Evolutionary conservation across 441 rosid species (phyloP).

Genomic region (Isatis lusitanica): DNA sequence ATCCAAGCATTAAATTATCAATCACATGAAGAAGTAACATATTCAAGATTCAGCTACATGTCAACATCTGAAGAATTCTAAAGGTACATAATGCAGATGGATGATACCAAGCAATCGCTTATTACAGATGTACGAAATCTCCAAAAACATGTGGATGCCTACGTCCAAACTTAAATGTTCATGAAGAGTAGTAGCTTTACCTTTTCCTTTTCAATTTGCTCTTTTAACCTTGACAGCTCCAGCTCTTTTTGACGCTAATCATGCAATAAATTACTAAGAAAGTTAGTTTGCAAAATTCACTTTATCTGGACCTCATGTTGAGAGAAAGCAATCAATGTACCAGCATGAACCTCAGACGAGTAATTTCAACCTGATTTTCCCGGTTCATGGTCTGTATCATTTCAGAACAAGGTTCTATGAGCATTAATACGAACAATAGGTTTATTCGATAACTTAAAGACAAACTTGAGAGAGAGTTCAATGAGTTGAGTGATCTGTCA

Average conservation of each 20-base stretch:
- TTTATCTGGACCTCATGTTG: neutral
- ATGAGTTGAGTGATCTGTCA: slow-evolving; percentile 13
- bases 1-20: neutral
- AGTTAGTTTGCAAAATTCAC: slow-evolving; percentile 9
- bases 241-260: slow-evolving; percentile 76
- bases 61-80: neutral
- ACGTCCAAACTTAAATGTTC: neutral
- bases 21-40: neutral
- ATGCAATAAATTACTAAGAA: slow-evolving; percentile 27
- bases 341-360: slow-evolving; percentile 71
- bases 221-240: slow-evolving; percentile 72
- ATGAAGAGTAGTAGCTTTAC: slow-evolving; percentile 37
- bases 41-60: neutral
- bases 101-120: neutral
- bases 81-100: neutral
- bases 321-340: slow-evolving; percentile 43
- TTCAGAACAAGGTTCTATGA: slow-evolving; percentile 29
- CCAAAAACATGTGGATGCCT: neutral
- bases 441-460: neutral
- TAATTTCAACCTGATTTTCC: slow-evolving; percentile 56
- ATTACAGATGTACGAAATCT: neutral
- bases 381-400: slow-evolving; percentile 47
- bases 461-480: slow-evolving; percentile 22
- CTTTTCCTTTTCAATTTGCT: slow-evolving; percentile 83
- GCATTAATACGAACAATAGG: slow-evolving; percentile 9